Evolutionary conservation across 306 rosid genomes (phyloP).

Genomic region (Biancaea sappan): DNA sequence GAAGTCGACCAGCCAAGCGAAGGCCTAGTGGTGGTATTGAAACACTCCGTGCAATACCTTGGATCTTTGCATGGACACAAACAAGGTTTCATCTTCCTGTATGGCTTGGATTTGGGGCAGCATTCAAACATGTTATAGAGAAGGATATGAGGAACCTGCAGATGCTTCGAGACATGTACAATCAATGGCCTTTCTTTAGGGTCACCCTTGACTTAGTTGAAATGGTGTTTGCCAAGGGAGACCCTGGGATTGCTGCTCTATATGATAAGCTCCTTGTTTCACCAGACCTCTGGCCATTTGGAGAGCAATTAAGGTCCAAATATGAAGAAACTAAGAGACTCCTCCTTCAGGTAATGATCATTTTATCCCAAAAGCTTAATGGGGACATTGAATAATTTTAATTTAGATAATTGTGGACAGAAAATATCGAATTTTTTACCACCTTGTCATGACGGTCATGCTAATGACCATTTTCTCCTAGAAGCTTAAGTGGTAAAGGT

Average conservation of each 20-base stretch:
- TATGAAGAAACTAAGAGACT: conserved; percentile 82
- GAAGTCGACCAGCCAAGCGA: conserved; percentile 94
- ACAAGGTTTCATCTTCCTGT: conserved; percentile 99
- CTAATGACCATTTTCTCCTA: no score
- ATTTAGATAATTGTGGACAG: no score
- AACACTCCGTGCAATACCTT: conserved; percentile 98
- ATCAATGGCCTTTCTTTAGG: conserved; percentile 92
- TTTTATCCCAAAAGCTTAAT: neutral
- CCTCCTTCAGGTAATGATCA: conserved; percentile 67
- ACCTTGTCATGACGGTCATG: no score
- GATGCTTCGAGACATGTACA: conserved; percentile 89
- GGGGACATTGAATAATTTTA: no score
- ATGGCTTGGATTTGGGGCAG: conserved; percentile 92
- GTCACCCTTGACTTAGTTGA: conserved; percentile 95
- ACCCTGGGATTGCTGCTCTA: conserved; percentile 80
- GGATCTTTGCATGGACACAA: conserved; percentile 99
- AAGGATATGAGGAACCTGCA: conserved; percentile 79
- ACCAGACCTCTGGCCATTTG: conserved; percentile 79
- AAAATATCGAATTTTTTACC: no score
- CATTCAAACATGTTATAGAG: conserved; percentile 62
- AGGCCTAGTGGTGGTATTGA: conserved; percentile 98
- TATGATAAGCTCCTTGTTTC: conserved; percentile 91
- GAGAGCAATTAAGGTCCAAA: conserved; percentile 65
- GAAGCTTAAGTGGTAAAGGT: no score
- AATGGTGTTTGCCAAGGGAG: conserved; percentile 99